These are phyloP conservation scores for Cutaneotrichosporon arboriforme DNA, from an alignment of 1,284 basidiomycete genomes.

Conservation along the genomic window DNA sequence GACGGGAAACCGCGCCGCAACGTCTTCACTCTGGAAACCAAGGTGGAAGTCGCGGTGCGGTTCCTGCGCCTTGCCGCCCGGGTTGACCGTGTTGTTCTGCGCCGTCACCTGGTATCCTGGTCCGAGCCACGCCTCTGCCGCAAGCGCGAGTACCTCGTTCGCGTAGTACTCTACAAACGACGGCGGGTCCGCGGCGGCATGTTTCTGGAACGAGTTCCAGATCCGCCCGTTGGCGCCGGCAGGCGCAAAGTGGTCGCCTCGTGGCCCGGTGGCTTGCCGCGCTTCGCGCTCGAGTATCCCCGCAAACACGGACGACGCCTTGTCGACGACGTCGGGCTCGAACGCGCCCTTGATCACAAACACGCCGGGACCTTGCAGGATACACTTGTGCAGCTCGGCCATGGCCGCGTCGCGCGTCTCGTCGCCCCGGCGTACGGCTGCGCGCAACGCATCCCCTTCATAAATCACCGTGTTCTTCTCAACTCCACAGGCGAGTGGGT, in stretches of 20 bases:
- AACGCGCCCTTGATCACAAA: slow-evolving; percentile 4
- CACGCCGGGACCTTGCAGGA: slow-evolving; percentile 15
- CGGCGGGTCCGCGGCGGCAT: slow-evolving; percentile 4
- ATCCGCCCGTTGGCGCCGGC: slow-evolving; percentile 17
- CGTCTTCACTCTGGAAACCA: slow-evolving; percentile 9
- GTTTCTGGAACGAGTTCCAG: slow-evolving; percentile 22
- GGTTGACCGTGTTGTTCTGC: slow-evolving; percentile 19
- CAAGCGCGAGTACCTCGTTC: slow-evolving; percentile 13
- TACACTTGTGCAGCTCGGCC: slow-evolving; percentile 15
- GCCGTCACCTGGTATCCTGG: slow-evolving; percentile 18
- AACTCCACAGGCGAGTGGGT: slow-evolving; percentile 3
- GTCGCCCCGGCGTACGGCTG: neutral
- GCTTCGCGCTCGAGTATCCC: neutral
- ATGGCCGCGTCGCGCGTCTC: slow-evolving; percentile 5
- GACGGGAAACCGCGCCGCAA: slow-evolving; percentile 10
- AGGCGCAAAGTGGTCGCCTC: slow-evolving; percentile 19
- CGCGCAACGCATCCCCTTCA: slow-evolving; percentile 1
- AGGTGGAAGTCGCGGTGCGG: slow-evolving; percentile 20
- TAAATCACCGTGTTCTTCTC: slow-evolving; percentile 7
- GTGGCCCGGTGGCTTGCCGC: neutral
- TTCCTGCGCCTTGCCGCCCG: slow-evolving; percentile 16
- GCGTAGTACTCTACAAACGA: slow-evolving; percentile 16
- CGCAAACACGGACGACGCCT: neutral
- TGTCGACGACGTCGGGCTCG: neutral
- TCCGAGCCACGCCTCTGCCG: slow-evolving; percentile 17